Base-by-base conservation (phyloP, 257 asterid genomes). In the Datura wrightii region DNA sequence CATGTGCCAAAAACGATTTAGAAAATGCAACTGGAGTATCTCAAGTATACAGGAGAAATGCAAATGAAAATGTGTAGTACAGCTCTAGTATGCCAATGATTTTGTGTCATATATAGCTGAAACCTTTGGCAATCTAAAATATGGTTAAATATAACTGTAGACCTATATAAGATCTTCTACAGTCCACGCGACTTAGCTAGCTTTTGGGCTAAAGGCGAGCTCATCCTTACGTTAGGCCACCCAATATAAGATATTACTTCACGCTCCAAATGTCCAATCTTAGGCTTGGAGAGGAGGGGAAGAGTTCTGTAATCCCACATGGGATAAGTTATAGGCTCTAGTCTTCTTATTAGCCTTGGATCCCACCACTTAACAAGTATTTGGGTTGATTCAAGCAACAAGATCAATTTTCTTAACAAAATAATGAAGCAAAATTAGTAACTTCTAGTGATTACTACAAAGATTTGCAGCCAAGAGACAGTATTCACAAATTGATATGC, bases 1-100 rank as follows among this genome's bases (percentile, higher is more conserved):
- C 88, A 92, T 58, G 74, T 59, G 82, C 83, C 90, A 82, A 60
- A 79, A 87, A 44, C 72, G 69, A 42, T n/a, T 50, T 42, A 46
- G 39, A 62, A 36, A 80, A 85, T 14, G 67, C 54, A 42, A 53
- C 80, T 31, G 63, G 81, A 76, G 6, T 74, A 74, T 76, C 58
- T 50, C 82, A 52, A 76, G 15, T 76, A 52, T 31, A 50, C 62
- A 76, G 63, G 31, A 52, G 44, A 76, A 76, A 50, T 52, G 82
- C 82, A 52, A 76, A 39, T 7, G 82, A 76, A 76, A 24, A 11
- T 7, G 13, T 24, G 81, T 24, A 48, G 81, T 46, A 48, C 81
- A 48, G 46, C 14, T 74, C 42, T 74, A 74, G 42, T 48, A 74
- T 31, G 19, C 3, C 14, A 74, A 36, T 36, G 48, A 66, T 66